A percentile compares a stretch with the other conserved stretches of the same genome.
Evolutionary conservation across 1,284 basidiomycete species (phyloP).

Genomic region (Xerocomus nothofagi): DNA sequence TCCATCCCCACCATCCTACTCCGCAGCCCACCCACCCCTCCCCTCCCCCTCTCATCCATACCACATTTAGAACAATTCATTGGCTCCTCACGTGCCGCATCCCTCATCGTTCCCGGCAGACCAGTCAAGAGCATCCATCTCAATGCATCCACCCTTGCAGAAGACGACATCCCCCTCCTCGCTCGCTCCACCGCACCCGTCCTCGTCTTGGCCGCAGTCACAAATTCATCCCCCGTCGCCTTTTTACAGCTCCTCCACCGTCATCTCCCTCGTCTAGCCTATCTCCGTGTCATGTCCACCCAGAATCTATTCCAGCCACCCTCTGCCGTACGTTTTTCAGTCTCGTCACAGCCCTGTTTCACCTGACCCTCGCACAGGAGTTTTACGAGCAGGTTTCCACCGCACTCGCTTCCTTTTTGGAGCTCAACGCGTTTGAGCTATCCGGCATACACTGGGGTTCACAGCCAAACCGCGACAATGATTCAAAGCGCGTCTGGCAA

Average conservation of each 20-base stretch:
- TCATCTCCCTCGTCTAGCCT: constrained; percentile 48
- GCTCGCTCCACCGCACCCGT: constrained; percentile 47
- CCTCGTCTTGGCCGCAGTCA: constrained; percentile 45
- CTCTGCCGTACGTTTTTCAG: constrained; percentile 46
- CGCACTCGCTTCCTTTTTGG: constrained; percentile 53
- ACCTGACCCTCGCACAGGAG: constrained; percentile 43
- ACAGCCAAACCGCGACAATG: constrained; percentile 39
- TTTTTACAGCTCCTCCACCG: constrained; percentile 46
- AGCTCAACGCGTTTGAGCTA: constrained; percentile 64
- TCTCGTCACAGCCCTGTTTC: no score
- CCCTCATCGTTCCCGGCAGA: constrained; percentile 56
- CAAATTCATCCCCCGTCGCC: constrained; percentile 44
- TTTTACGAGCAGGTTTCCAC: constrained; percentile 63
- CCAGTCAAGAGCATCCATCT: constrained; percentile 64
- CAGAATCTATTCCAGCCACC: constrained; percentile 48
- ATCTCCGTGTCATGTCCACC: constrained; percentile 54
- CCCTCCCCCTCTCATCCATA: constrained; percentile 41
- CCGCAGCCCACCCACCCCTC: constrained; percentile 18
- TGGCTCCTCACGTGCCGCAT: constrained; percentile 56
- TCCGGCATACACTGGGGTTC: constrained; percentile 71
- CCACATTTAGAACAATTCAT: constrained; percentile 57
- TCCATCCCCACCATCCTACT: constrained; percentile 31
- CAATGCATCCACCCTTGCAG: constrained; percentile 52
- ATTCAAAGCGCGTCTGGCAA: constrained; percentile 48
- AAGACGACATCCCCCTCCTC: constrained; percentile 51